These are phyloP conservation scores for Neoscytalidium dimidiatum DNA, from an alignment of 2,329 filamentous ascomycete species.

Conservation along the genomic window DNA sequence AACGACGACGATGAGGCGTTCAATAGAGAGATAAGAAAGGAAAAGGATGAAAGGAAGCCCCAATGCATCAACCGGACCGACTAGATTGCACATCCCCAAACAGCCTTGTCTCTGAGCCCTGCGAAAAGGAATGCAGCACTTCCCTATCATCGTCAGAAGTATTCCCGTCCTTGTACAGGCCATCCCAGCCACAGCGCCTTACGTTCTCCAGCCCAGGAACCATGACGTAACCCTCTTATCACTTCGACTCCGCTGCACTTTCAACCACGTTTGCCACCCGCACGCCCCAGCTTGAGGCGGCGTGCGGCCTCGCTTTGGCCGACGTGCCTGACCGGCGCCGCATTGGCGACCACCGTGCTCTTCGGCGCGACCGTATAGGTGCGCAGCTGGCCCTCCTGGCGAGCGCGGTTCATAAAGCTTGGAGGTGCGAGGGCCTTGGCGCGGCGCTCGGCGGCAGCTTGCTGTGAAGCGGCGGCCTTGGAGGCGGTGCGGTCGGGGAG, in stretches of 20 bases:
- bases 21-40: too few species aligned
- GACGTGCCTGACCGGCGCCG: neutral
- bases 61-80: too few species aligned
- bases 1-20: too few species aligned
- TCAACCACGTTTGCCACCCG: constrained; percentile 13
- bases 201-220: neutral
- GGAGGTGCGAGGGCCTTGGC: constrained; percentile 37
- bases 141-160: too few species aligned
- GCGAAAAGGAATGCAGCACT: too few species aligned
- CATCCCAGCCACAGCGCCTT: too few species aligned
- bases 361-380: constrained; percentile 66
- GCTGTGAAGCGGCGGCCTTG: constrained; percentile 35
- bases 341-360: constrained; percentile 42
- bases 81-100: too few species aligned
- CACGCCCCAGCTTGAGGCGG: constrained; percentile 13
- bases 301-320: constrained; percentile 9
- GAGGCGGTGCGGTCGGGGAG: constrained; percentile 29
- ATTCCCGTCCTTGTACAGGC: too few species aligned
- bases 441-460: constrained; percentile 24
- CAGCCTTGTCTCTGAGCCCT: too few species aligned
- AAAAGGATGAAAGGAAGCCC: too few species aligned
- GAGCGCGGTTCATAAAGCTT: constrained; percentile 56
- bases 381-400: constrained; percentile 59
- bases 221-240: neutral
- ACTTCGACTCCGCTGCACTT: neutral